Conservation (phyloP, 345 rosid species). For the Viola odorata region DNA sequence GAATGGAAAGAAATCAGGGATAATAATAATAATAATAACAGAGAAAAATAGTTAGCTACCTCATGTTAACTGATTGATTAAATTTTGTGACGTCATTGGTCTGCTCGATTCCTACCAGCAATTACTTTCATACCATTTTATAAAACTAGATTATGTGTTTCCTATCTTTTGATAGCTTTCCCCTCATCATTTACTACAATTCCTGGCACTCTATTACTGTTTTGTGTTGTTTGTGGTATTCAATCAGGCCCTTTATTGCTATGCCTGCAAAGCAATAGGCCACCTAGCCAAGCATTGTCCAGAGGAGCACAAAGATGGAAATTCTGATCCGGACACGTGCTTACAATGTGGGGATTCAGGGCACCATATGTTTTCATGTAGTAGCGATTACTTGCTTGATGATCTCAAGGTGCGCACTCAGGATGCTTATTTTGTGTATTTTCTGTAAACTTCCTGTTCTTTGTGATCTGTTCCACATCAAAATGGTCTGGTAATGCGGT, state of each 20-base stretch:
- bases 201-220: too few relatives aligned
- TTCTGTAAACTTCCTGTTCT: not conserved
- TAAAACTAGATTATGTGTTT: not conserved
- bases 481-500: not conserved
- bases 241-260: not conserved
- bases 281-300: not conserved
- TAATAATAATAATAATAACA: not conserved
- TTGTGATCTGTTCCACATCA: not conserved
- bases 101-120: too few relatives aligned
- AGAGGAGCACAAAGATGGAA: not conserved
- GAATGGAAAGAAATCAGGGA: not conserved
- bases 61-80: too few relatives aligned
- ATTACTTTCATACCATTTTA: too few relatives aligned
- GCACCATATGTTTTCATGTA: not conserved
- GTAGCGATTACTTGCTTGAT: not conserved
- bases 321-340: not conserved
- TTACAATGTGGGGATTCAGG: not conserved
- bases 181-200: not conserved
- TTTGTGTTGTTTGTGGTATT: not conserved
- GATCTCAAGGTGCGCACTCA: not conserved
- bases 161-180: not conserved
- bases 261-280: not conserved
- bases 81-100: too few relatives aligned
- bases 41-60: too few relatives aligned
- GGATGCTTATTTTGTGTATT: not conserved